Percentiles rank a stretch among this genome's conserved stretches.
These are phyloP conservation scores for Exophiala bonariae DNA, from an alignment of 2,329 filamentous ascomycete genomes.

Conservation along the genomic window DNA sequence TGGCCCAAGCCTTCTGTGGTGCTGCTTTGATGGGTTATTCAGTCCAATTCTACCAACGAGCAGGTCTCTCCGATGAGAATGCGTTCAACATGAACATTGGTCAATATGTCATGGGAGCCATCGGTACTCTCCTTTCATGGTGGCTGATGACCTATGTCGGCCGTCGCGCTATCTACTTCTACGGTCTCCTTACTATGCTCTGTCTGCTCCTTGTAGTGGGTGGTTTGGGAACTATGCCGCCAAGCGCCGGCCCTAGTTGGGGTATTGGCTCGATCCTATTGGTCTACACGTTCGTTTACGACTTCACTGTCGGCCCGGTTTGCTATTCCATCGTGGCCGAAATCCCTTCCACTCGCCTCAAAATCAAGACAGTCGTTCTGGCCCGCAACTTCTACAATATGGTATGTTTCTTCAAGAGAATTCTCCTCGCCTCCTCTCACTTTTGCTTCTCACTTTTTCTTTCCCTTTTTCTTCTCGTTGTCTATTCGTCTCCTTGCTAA, in stretches of 20 bases:
- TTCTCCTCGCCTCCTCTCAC: background rate
- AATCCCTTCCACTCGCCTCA: conserved; percentile 75
- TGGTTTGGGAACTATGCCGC: conserved; percentile 65
- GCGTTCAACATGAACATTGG: conserved; percentile 52
- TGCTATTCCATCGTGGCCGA: conserved; percentile 88
- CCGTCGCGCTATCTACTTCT: conserved; percentile 46
- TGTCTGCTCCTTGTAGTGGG: conserved; percentile 79
- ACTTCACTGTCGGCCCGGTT: conserved; percentile 83
- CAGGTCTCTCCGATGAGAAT: conserved; percentile 34
- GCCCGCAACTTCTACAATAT: conserved; percentile 79
- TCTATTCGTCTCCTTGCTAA: no score
- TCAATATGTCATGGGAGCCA: conserved; percentile 60
- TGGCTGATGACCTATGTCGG: conserved; percentile 38
- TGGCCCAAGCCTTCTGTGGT: conserved; percentile 35
- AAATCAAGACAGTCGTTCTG: conserved; percentile 88
- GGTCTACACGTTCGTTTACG: conserved; percentile 78
- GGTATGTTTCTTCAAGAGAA: conserved; percentile 45
- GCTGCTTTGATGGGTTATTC: conserved; percentile 32
- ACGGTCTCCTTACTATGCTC: conserved; percentile 71
- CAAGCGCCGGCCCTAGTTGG: conserved; percentile 63
- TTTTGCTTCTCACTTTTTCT: no score
- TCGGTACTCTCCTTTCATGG: conserved; percentile 55
- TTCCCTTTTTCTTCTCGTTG: no score
- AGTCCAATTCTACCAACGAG: conserved; percentile 37
- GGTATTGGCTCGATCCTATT: conserved; percentile 87